phyloP scores from a whole-genome alignment of 2,329 filamentous ascomycete species.

The Diaporthe sp. region DNA sequence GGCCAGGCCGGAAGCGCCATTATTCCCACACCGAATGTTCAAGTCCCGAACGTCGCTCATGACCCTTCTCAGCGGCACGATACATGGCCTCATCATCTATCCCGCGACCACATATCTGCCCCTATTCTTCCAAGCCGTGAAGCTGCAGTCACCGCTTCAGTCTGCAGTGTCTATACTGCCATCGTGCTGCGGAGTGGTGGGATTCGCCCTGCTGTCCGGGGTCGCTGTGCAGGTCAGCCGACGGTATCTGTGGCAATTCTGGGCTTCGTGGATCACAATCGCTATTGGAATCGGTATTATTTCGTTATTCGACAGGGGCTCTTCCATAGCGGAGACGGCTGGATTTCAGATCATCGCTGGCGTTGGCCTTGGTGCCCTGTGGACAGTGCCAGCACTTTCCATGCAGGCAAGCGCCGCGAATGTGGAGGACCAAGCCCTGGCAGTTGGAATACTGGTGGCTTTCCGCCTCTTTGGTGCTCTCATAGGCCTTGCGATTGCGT shows the following conservation, averaged over 20 bases:
- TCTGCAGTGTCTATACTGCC: constrained; percentile 50
- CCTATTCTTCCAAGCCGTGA: constrained; percentile 52
- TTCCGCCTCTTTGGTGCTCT: constrained; percentile 55
- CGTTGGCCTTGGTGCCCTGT: constrained; percentile 30
- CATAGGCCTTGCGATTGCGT: constrained; percentile 52
- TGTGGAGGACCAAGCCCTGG: constrained; percentile 53
- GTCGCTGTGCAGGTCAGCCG: constrained; percentile 29
- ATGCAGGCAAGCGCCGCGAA: constrained; percentile 52
- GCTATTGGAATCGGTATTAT: constrained; percentile 45
- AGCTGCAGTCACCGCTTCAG: constrained; percentile 47
- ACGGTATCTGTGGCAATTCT: constrained; percentile 45
- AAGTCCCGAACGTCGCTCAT: constrained; percentile 44
- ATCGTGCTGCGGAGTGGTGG: constrained; percentile 40
- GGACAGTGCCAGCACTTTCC: constrained; percentile 47
- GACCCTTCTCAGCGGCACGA: constrained; percentile 47
- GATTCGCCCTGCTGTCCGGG: constrained; percentile 33
- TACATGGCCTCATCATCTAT: constrained; percentile 51
- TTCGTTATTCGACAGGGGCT: constrained; percentile 40
- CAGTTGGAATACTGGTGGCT: constrained; percentile 51
- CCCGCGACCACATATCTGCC: constrained; percentile 51
- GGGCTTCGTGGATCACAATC: constrained; percentile 45
- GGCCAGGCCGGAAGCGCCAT: constrained; percentile 46
- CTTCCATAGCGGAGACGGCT: constrained; percentile 41
- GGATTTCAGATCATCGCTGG: constrained; percentile 49
- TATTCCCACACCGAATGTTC: constrained; percentile 53